Conservation (phyloP, 495 filamentous ascomycete genomes). For the Xylaria telfairii region DNA sequence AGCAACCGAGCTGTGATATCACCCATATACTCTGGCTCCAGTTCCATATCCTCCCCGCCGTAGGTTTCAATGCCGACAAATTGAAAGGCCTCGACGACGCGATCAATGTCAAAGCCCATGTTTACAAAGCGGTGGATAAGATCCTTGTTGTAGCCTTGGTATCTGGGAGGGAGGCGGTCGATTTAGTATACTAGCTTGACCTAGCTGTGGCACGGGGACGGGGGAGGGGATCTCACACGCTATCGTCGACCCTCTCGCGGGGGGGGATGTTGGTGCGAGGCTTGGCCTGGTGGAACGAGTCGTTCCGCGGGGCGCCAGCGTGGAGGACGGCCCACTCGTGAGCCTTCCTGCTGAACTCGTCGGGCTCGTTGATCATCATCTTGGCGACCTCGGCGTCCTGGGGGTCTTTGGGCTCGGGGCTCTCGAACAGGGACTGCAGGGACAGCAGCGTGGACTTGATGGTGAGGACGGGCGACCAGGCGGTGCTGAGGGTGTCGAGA, state of each 20-base stretch:
- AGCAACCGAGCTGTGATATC: constrained; percentile 87
- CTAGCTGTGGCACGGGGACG: not conserved
- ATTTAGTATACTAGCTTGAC: constrained; percentile 1
- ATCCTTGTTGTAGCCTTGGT: constrained; percentile 86
- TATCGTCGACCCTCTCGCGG: constrained; percentile 41
- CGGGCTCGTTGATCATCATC: constrained; percentile 82
- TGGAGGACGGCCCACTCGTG: constrained; percentile 88
- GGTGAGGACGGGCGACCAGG: constrained; percentile 94
- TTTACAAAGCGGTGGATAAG: constrained; percentile 86
- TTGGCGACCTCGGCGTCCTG: constrained; percentile 95
- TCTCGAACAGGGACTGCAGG: constrained; percentile 88
- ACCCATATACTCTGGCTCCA: constrained; percentile 86
- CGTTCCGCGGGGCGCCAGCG: constrained; percentile 74
- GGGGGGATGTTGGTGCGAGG: constrained; percentile 17
- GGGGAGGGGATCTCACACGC: constrained; percentile 40
- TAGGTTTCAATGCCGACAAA: constrained; percentile 80
- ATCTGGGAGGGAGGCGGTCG: constrained; percentile 55
- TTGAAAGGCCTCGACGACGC: constrained; percentile 84
- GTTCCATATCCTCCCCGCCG: constrained; percentile 77
- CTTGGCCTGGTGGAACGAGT: constrained; percentile 29
- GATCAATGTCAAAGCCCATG: constrained; percentile 94
- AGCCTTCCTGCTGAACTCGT: constrained; percentile 81
- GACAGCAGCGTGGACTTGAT: constrained; percentile 95
- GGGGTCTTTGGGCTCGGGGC: constrained; percentile 94
- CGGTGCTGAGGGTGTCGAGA: constrained; percentile 86